Evolutionary conservation across 2,329 filamentous ascomycete species (phyloP), one percentile per base, ranked within the genome.

Genomic region (Fusarium musae): DNA sequence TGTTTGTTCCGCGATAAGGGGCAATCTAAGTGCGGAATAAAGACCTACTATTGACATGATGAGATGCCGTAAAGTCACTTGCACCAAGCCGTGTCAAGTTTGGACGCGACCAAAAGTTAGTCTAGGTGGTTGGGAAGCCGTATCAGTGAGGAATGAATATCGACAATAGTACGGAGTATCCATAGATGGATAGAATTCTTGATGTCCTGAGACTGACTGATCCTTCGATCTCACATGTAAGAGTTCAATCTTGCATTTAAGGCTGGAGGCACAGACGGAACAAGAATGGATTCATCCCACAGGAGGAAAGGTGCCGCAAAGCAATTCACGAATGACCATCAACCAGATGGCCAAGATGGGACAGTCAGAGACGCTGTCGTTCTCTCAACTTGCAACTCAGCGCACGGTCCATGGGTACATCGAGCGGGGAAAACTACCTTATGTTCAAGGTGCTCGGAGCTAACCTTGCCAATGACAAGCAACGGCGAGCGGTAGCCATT

Each of bases 191-290:
- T n/a, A 16, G 23, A n/a, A 16, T 16, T 36, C 39, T 32, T n/a
- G 9, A 59, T 28, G 26, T 36, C 26, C 49, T 37, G 17, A 16
- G 28, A 32, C 34, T 44, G 28, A 23, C 37, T 53, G 17, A 58
- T 62, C 28, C 61, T 39, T 57, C 47, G 60, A 75, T 77, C 70
- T 76, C 53, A 67, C 49, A 49, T 70, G 69, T 69, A 69, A 72
- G 66, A 75, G 68, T 73, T 70, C 59, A 71, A 74, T 74, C 71
- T 73, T 74, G 74, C 75, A 77, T 77, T 77, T 77, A 75, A 74
- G 76, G 76, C 76, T 78, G 71, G 72, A 73, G 66, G 59, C 73
- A 60, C 63, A 72, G 68, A 77, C 74, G 60, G 76, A 77, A 70
- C 66, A 43, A 77, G 70, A 68, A 75, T 70, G 70, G 76, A 70